Base-by-base conservation (phyloP, 345 rosid species). In the Eucalyptus paniculata region DNA sequence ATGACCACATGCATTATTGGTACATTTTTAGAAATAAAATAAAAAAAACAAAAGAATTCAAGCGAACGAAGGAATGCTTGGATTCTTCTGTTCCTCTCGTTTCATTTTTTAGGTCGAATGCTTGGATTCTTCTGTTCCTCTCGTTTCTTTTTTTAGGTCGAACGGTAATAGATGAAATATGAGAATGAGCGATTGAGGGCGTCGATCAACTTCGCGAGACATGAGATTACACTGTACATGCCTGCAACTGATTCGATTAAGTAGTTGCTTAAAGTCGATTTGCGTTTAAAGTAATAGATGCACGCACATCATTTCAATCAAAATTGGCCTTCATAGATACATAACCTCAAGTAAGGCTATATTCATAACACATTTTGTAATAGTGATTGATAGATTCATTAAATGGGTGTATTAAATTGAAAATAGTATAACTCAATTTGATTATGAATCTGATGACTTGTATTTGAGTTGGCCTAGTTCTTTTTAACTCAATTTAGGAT, bases 401-500 rank as follows among this genome's bases (percentile, higher is more conserved):
- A 60, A 60, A 60, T 6, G 4, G 17, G 6, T 26, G 65, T 5
- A 1, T 62, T 1, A 9, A 14, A 12, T 62, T 0, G 5, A 62
- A 62, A 62, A 62, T 28, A 4, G 8, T 28, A 4, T 7, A 14
- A 62, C 8, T 4, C 69, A 62, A 30, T 28, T 62, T 24, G 14
- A 24, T 56, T 62, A 28, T 7, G 7, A 28, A 62, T 62, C 17
- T 0, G 4, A 14, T 62, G 4, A 30, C 4, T 7, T 0, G 2
- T 60, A 60, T 0, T 6, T 7, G 2, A 65, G 1, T 30, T 0
- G 8, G 8, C 4, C 2, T 1, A 4, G 0, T 53, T 19, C 0
- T 7, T 53, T 12, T 12, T 13, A 53, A 19, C 9, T 8, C 24
- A 53, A 53, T 7, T 53, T 53, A 53, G 23, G 56, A 53, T 53